These are phyloP conservation scores for Chamaecrista fasciculata DNA, from an alignment of 306 rosid genomes.

Conservation along the genomic window DNA sequence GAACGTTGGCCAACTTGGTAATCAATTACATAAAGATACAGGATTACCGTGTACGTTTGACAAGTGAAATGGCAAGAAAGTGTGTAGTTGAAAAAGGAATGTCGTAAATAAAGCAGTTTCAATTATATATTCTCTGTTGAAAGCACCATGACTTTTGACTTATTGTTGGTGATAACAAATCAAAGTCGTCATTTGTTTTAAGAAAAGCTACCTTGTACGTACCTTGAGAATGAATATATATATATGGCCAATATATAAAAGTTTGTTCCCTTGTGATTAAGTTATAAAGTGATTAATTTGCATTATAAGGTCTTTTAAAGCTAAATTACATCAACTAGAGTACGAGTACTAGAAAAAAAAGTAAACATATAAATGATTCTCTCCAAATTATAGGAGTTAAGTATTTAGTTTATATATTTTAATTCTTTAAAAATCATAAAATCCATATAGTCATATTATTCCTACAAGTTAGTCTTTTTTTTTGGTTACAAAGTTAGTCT, in stretches of 20 bases:
- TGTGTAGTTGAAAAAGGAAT: constrained; percentile 36
- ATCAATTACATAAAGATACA: constrained; percentile 24
- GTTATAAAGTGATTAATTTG: background rate
- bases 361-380: too few relatives aligned
- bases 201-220: constrained; percentile 44
- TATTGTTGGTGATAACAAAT: constrained; percentile 56
- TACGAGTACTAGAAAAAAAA: background rate
- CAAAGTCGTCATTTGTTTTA: too few relatives aligned
- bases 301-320: background rate
- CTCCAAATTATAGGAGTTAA: too few relatives aligned
- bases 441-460: too few relatives aligned
- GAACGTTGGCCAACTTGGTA: constrained; percentile 8
- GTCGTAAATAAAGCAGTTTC: constrained; percentile 33
- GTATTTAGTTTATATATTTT: too few relatives aligned
- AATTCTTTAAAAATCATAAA: too few relatives aligned
- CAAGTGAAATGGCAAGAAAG: constrained; percentile 32
- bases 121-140: background rate
- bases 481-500: too few relatives aligned
- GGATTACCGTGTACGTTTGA: constrained; percentile 6
- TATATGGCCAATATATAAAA: too few relatives aligned
- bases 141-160: constrained; percentile 73
- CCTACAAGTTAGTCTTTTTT: too few relatives aligned
- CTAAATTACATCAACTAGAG: background rate
- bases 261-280: background rate
- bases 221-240: background rate